Conservation (phyloP, 2,329 filamentous ascomycete genomes). For the Aspergillus texensis region DNA sequence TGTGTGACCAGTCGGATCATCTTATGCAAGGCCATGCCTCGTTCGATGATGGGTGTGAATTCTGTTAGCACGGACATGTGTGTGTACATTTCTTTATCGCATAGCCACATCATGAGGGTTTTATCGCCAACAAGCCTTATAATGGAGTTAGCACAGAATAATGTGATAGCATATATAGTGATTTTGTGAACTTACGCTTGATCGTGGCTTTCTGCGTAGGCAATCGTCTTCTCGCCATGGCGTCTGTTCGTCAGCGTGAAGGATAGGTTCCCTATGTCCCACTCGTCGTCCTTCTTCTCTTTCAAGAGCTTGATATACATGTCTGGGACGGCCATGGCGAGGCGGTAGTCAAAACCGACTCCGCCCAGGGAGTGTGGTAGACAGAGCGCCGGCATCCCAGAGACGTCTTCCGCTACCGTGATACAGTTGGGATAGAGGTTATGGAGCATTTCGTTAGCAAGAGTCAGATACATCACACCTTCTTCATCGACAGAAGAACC, state of each 20-base stretch:
- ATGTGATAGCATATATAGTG: background rate
- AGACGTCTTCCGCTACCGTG: conserved; percentile 95
- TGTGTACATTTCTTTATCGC: conserved; percentile 95
- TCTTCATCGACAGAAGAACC: conserved; percentile 87
- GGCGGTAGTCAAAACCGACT: conserved; percentile 93
- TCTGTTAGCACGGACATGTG: conserved; percentile 88
- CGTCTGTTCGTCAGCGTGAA: conserved; percentile 90
- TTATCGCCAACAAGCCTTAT: conserved; percentile 90
- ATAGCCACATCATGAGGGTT: conserved; percentile 95
- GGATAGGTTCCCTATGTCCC: conserved; percentile 84
- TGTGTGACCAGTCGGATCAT: conserved; percentile 96
- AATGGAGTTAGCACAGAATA: conserved; percentile 3
- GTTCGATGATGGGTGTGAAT: conserved; percentile 85
- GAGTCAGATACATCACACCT: conserved; percentile 89
- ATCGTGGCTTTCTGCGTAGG: conserved; percentile 95
- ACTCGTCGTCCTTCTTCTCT: conserved; percentile 85
- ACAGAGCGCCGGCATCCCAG: conserved; percentile 97
- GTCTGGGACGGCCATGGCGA: conserved; percentile 97
- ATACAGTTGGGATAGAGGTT: conserved; percentile 83
- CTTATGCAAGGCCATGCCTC: conserved; percentile 92
- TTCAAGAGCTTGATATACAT: conserved; percentile 99
- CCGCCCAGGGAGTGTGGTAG: conserved; percentile 82
- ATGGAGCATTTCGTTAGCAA: conserved; percentile 96
- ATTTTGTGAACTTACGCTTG: conserved; percentile 72
- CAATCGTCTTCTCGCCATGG: conserved; percentile 97